A percentile compares a stretch with the other conserved stretches of the same genome.
These are phyloP conservation scores for Diaporthe amygdali DNA, from an alignment of 2,329 filamentous ascomycete genomes.

Conservation along the genomic window DNA sequence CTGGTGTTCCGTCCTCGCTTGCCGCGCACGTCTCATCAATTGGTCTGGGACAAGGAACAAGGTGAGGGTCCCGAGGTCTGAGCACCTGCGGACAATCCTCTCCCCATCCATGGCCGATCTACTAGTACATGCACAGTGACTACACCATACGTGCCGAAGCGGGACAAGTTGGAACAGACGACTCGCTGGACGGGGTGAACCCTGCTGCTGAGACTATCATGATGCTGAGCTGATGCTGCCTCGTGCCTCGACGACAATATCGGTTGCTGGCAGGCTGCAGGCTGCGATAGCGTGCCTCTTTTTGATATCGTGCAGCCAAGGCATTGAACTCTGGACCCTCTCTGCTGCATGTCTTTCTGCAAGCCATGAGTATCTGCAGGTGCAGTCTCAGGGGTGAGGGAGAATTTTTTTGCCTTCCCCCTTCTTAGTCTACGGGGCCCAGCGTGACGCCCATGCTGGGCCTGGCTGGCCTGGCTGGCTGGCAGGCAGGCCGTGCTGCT, in stretches of 20 bases:
- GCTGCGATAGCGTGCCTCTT: conserved; percentile 7
- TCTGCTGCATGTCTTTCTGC: conserved; percentile 15
- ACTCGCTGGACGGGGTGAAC: not conserved
- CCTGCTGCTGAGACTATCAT: conserved; percentile 14
- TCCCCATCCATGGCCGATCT: not conserved
- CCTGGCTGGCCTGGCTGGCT: not conserved
- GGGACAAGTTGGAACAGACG: conserved; percentile 6
- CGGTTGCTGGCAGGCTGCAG: conserved; percentile 4
- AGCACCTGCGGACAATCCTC: conserved; percentile 8
- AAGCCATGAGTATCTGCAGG: conserved; percentile 4
- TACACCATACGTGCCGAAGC: conserved; percentile 17
- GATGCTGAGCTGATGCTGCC: not conserved
- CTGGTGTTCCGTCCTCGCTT: conserved; percentile 7
- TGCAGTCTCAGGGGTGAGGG: conserved; percentile 17
- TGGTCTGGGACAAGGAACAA: conserved; percentile 13
- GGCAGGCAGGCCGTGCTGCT: not conserved
- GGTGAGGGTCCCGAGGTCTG: conserved; percentile 9
- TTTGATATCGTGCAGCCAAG: conserved; percentile 19
- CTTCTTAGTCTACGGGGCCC: not conserved
- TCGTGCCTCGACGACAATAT: not conserved
- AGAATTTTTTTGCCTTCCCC: conserved; percentile 3
- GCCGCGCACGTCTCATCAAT: conserved; percentile 23
- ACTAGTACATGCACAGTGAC: conserved; percentile 13
- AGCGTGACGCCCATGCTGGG: not conserved
- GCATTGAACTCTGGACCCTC: conserved; percentile 22